Percentiles rank a stretch among this genome's conserved stretches.
These are phyloP conservation scores for Suillus bovinus DNA, from an alignment of 768 basidiomycete genomes.

Conservation along the genomic window DNA sequence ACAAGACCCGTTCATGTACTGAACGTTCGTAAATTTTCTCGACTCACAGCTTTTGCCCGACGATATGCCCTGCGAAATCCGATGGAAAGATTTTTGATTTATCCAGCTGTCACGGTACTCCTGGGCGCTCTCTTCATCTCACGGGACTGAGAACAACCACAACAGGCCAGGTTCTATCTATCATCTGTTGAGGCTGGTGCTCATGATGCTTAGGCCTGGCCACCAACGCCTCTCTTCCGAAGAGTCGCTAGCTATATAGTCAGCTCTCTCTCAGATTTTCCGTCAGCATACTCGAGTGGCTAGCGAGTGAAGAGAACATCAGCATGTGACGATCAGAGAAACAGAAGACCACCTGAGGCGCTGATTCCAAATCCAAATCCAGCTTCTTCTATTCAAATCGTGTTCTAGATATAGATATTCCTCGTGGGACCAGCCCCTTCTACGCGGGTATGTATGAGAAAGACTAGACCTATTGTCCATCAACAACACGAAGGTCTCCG, in stretches of 20 bases:
- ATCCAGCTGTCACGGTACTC: no score
- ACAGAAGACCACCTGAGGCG: slow-evolving; percentile 21
- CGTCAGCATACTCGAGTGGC: slow-evolving; percentile 37
- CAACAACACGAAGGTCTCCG: slow-evolving; percentile 66
- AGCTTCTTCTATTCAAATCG: background rate
- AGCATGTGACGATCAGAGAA: slow-evolving; percentile 24
- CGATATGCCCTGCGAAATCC: no score
- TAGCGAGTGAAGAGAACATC: slow-evolving; percentile 40
- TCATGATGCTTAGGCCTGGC: slow-evolving; percentile 61
- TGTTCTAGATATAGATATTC: background rate
- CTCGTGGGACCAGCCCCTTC: slow-evolving; percentile 2
- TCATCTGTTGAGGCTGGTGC: background rate
- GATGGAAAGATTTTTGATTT: no score
- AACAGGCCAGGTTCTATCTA: no score
- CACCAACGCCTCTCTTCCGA: slow-evolving; percentile 73
- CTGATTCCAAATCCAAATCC: background rate
- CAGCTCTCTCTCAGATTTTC: slow-evolving; percentile 57
- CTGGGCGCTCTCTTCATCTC: no score
- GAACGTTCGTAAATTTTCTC: no score
- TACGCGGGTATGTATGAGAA: background rate
- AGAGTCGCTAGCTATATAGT: slow-evolving; percentile 67
- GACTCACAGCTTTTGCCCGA: no score
- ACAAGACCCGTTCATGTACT: no score
- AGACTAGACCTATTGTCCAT: slow-evolving; percentile 18
- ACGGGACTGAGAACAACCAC: no score